Conservation (phyloP, 2,329 filamentous ascomycete species). For the Trichoderma sp. region DNA sequence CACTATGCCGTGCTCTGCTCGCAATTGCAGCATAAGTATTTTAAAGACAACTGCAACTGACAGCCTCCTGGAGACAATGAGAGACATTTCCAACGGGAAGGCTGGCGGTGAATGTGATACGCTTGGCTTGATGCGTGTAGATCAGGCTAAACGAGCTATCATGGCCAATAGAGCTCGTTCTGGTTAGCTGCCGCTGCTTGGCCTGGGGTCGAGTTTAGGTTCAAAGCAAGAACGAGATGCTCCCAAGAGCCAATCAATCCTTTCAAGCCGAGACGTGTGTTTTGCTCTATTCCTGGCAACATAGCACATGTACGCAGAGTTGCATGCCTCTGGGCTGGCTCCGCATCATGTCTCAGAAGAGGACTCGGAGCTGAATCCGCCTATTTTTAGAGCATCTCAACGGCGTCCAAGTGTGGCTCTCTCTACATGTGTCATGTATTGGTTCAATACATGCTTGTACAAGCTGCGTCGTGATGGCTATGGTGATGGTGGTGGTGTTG, state of each 20-base stretch:
- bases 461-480: background rate
- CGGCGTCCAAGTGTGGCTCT: background rate
- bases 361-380: background rate
- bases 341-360: background rate
- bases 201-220: background rate
- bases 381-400: background rate
- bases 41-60: background rate
- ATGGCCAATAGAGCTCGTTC: background rate
- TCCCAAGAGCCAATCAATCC: background rate
- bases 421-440: background rate
- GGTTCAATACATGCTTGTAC: background rate
- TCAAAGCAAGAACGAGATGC: background rate
- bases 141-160: background rate
- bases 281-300: slow-evolving; percentile 17
- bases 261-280: slow-evolving; percentile 14
- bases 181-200: slow-evolving; percentile 14
- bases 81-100: background rate
- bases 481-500: background rate
- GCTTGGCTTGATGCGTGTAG: background rate
- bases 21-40: background rate
- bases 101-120: background rate
- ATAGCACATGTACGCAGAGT: background rate
- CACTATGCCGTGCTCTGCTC: background rate
- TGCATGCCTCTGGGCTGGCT: background rate
- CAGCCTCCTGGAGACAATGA: background rate